Conservation (phyloP, 2,329 filamentous ascomycete genomes). For the Lecanicillium sp. region DNA sequence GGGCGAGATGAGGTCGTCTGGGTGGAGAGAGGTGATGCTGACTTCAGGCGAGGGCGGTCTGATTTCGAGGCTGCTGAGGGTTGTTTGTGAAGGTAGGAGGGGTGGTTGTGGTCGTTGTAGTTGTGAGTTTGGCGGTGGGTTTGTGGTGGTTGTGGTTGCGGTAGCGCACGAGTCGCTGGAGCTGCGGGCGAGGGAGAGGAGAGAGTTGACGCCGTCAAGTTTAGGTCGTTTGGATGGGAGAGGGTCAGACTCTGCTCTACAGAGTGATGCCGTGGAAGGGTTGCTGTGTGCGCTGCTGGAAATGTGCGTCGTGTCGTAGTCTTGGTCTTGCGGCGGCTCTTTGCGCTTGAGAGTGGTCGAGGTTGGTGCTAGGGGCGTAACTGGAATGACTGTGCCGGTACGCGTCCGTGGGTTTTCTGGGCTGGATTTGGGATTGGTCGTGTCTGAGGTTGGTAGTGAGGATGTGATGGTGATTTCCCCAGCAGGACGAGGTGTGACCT, state of each 20-base stretch:
- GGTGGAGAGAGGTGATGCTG: constrained; percentile 35
- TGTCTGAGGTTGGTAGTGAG: too few relatives aligned
- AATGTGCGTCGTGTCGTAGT: constrained; percentile 21
- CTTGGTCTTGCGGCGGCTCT: constrained; percentile 2
- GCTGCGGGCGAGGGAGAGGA: constrained; percentile 14
- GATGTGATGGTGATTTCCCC: too few relatives aligned
- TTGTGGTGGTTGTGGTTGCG: not conserved
- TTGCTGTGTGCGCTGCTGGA: constrained; percentile 20
- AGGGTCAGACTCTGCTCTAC: constrained; percentile 21
- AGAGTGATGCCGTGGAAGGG: constrained; percentile 12
- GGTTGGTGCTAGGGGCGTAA: constrained; percentile 2
- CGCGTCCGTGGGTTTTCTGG: not conserved
- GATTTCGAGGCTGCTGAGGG: constrained; percentile 37
- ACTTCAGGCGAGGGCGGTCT: constrained; percentile 45
- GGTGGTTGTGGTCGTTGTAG: constrained; percentile 12
- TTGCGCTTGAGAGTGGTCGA: constrained; percentile 1
- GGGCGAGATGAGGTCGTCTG: constrained; percentile 47
- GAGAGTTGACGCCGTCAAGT: constrained; percentile 8
- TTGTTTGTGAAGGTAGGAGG: too few relatives aligned
- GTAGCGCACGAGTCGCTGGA: constrained; percentile 19
- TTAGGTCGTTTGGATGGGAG: constrained; percentile 20
- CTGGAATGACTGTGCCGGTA: not conserved
- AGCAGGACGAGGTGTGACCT: not conserved
- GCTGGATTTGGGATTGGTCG: not conserved
- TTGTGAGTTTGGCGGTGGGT: constrained; percentile 1